These are phyloP conservation scores for Microascus cirrosus DNA, from an alignment of 2,329 filamentous ascomycete genomes.

Conservation along the genomic window DNA sequence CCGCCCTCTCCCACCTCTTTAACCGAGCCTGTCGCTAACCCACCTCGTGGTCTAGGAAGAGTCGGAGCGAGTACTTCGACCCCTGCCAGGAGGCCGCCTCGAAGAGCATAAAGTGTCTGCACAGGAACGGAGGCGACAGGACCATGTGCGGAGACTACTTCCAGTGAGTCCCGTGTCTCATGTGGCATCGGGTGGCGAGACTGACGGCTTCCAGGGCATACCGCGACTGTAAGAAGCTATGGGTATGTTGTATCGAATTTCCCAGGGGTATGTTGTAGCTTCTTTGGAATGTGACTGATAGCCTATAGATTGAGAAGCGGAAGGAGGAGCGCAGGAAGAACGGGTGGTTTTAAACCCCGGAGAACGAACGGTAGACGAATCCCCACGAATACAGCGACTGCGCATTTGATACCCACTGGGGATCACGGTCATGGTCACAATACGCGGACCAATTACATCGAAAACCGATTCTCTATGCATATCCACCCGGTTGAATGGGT, in stretches of 20 bases:
- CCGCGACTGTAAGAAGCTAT: conserved; percentile 87
- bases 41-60: conserved; percentile 51
- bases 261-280: not conserved
- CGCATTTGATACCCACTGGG: no score
- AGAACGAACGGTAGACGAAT: no score
- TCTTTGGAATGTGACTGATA: not conserved
- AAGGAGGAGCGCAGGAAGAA: conserved; percentile 13
- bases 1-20: not conserved
- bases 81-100: conserved; percentile 89
- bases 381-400: no score
- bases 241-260: conserved; percentile 47
- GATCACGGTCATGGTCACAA: no score
- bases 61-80: conserved; percentile 81
- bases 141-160: conserved; percentile 94
- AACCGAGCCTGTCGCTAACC: not conserved
- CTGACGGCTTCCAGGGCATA: conserved; percentile 54
- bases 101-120: conserved; percentile 75
- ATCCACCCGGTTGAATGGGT: no score
- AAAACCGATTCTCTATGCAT: no score
- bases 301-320: conserved; percentile 16
- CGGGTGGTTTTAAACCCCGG: not conserved
- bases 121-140: conserved; percentile 76
- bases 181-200: not conserved
- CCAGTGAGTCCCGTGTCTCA: conserved; percentile 49
- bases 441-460: no score